Evolutionary conservation across 1,284 basidiomycete species (phyloP).

Genomic region (Boletus nobilissimus): DNA sequence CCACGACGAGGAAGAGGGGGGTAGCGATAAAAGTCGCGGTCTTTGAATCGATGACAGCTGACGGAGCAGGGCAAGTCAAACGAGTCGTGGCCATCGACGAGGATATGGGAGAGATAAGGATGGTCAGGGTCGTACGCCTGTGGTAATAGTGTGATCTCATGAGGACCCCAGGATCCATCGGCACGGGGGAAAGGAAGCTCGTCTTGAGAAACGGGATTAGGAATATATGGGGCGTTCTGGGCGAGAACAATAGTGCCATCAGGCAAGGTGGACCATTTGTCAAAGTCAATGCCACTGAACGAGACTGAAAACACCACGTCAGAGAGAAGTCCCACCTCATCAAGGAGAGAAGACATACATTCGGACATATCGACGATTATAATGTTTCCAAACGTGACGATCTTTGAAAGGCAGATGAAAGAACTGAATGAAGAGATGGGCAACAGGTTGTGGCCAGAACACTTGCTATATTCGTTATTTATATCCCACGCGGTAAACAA

Average conservation of each 20-base stretch:
- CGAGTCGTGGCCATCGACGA: not conserved
- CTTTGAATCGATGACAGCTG: not conserved
- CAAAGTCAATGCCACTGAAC: slow-evolving; percentile 1
- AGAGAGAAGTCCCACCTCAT: not conserved
- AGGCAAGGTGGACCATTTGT: slow-evolving; percentile 20
- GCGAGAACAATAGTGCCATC: slow-evolving; percentile 3
- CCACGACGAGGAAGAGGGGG: not conserved
- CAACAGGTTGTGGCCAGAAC: too few species aligned
- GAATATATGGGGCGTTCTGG: not conserved
- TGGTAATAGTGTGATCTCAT: slow-evolving; percentile 10
- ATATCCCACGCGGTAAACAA: too few species aligned
- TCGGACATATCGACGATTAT: not conserved
- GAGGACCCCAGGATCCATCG: slow-evolving; percentile 25
- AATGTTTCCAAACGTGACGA: too few species aligned
- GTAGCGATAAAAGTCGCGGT: slow-evolving; percentile 21
- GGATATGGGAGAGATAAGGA: slow-evolving; percentile 3
- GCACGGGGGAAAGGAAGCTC: slow-evolving; percentile 9
- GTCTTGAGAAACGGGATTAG: not conserved
- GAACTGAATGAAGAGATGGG: too few species aligned
- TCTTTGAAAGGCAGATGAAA: too few species aligned
- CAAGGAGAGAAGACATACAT: not conserved
- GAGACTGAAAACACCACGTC: not conserved
- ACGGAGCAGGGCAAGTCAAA: slow-evolving; percentile 14
- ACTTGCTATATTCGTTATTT: too few species aligned
- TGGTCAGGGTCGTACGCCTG: slow-evolving; percentile 10